Conservation (phyloP, 345 rosid species). For the Populus ilicifolia region DNA sequence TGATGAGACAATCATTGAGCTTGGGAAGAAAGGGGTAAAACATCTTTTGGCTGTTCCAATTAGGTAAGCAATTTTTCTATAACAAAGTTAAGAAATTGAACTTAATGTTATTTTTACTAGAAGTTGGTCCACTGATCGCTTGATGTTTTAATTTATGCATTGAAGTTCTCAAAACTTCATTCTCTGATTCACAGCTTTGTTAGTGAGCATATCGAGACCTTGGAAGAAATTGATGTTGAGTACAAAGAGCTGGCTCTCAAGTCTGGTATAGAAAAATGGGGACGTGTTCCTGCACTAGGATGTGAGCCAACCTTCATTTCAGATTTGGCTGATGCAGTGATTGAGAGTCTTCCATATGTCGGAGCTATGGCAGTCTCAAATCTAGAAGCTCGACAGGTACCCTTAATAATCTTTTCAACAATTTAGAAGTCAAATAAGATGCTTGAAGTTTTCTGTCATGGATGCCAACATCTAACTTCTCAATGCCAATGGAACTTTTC, state of each 20-base stretch:
- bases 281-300: slow-evolving; percentile 94
- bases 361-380: slow-evolving; percentile 98
- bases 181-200: slow-evolving; percentile 63
- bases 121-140: slow-evolving; percentile 4
- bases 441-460: background rate
- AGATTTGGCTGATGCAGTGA: slow-evolving; percentile 96
- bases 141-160: background rate
- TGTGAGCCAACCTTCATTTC: slow-evolving; percentile 90
- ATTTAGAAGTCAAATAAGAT: background rate
- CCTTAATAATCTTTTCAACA: background rate
- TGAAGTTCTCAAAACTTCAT: slow-evolving; percentile 2
- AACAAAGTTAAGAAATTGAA: background rate
- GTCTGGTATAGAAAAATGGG: slow-evolving; percentile 94
- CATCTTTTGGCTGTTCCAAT: slow-evolving; percentile 89
- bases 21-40: slow-evolving; percentile 82
- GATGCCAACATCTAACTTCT: background rate
- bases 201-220: slow-evolving; percentile 96
- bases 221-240: slow-evolving; percentile 97
- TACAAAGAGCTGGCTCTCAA: slow-evolving; percentile 87
- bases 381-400: slow-evolving; percentile 98
- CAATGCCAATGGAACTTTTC: background rate
- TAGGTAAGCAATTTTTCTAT: slow-evolving; percentile 42
- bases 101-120: background rate
- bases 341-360: slow-evolving; percentile 95
- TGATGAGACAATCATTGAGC: slow-evolving; percentile 86